Evolutionary conservation across 371 early-diverging fungal genomes (phyloP), one percentile per base, ranked within the genome.

Genomic region (Mortierella sp.): DNA sequence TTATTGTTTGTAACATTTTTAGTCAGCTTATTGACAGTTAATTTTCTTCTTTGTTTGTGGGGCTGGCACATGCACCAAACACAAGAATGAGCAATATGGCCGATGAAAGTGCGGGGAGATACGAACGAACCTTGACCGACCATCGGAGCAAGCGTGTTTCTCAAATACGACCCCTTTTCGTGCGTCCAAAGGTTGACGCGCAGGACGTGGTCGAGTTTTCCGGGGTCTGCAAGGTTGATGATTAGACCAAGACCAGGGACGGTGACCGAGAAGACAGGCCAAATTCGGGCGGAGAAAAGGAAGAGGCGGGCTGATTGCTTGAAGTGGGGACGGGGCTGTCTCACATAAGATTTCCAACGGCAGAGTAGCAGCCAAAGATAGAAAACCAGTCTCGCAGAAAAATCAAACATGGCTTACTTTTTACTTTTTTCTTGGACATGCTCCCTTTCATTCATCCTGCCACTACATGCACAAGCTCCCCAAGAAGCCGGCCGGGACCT

Each of bases 141-240:
- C 70, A 84, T 48, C 0, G 81, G 81, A 7, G 14, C 56, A 38
- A 88, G 60, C 43, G 89, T 78, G 4, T 43, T 75, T 43, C 71
- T 58, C 32, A 75, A 24, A 11, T 49, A 41, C 1, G 70, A 48
- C 7, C 83, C 83, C 49, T 83, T 83, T 41, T 79, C 80, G 54
- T 83, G 80, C 14, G 79, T 73, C 80, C 80, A 83, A 75, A 83
- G 80, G 56, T 83, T 79, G 68, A 7, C 35, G 8, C 77, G 74
- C 2, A 83, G 77, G 16, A 80, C 79, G 68, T 83, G 83, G 46
- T 83, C 83, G 11, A 83, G 24, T 65, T 80, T 78, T 21, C 75
- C 79, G 16, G 83, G 77, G 29, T 83, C 80, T 12, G 71, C 14
- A 18, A 79, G 63, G 35, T 79, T 79, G 80, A 77, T 83, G 46